These are phyloP conservation scores for Zygotorulaspora florentina DNA, from an alignment of 805 yeast genomes.

Conservation along the genomic window DNA sequence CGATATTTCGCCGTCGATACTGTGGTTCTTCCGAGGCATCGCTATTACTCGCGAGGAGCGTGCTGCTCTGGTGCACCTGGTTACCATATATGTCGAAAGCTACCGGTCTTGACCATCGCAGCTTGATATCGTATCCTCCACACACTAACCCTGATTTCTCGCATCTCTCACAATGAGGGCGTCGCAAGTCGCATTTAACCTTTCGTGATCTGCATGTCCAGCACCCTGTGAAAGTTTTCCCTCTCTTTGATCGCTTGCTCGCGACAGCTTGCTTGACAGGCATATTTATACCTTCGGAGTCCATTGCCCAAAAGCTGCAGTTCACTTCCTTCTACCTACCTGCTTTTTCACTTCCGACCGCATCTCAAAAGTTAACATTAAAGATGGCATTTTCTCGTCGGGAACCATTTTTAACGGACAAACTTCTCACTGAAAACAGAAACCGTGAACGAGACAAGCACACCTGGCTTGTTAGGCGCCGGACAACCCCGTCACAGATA, in stretches of 20 bases:
- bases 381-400: conserved; percentile 1
- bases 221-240: conserved; percentile 82
- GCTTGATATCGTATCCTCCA: conserved; percentile 77
- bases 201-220: conserved; percentile 81
- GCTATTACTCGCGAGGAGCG: conserved; percentile 11
- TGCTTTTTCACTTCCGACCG: not conserved
- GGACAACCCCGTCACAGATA: no score
- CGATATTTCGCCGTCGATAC: conserved; percentile 67
- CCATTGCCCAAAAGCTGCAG: not conserved
- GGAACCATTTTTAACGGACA: not conserved
- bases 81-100: conserved; percentile 46
- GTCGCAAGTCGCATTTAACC: conserved; percentile 70
- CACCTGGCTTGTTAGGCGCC: no score
- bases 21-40: conserved; percentile 41
- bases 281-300: conserved; percentile 2
- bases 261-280: conserved; percentile 1
- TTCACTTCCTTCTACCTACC: not conserved
- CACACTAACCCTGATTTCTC: conserved; percentile 61
- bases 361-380: not conserved
- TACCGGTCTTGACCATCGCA: conserved; percentile 66
- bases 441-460: conserved; percentile 4
- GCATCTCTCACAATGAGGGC: conserved; percentile 72
- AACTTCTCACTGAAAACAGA: conserved; percentile 2
- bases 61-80: conserved; percentile 13
- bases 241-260: conserved; percentile 30